Evolutionary conservation across 192 early-diverging fungal genomes (phyloP), one percentile per base, ranked within the genome.

Genomic region (Entophlyctis luteolus): DNA sequence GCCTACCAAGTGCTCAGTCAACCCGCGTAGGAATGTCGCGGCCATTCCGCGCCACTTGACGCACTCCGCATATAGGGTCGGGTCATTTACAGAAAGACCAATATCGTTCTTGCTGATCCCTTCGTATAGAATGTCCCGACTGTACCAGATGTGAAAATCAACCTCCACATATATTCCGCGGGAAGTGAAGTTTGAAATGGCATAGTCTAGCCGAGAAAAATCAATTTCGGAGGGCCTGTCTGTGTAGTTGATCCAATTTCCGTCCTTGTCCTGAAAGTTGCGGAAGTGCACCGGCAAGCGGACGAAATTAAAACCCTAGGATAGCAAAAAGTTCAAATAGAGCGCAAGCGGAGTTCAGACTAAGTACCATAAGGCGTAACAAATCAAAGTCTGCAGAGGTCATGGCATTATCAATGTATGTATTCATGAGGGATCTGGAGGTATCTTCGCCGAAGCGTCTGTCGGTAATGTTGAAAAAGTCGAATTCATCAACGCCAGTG

Each of bases 251-350:
- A 56, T 56, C 55, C 55, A 56, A 34, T 14, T 56, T 25, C 55
- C 55, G 5, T 56, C 4, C 4, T 25, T 33, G 6, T 33, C 16
- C 22, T 56, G 55, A 34, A 56, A 56, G 55, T 56, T 56, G 28
- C 55, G 23, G 55, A 56, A 56, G 28, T 56, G 55, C 22, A 56
- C 10, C 5, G 55, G 55, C 12, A 56, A 33, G 10, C 55, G 55
- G 8, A 56, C 33, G 36, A 56, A 56, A 8, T 56, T 56, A 28
- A 56, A 56, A 10, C 10, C 42, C 42, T 10, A 10, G 12, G 42
- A 10, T n/a, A n/a, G 42, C 42, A n/a, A 10, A 45, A 45, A 45
- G 42, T 45, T n/a, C 42, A 10, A n/a, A 45, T 45, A 45, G 42
- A 14, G 12, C n/a, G n/a, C 42, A 45, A 45, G n/a, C 42, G 10